phyloP scores from a whole-genome alignment of 225 moss, liverwort and hornwort genomes.

The Thuidium tamariscinum region DNA sequence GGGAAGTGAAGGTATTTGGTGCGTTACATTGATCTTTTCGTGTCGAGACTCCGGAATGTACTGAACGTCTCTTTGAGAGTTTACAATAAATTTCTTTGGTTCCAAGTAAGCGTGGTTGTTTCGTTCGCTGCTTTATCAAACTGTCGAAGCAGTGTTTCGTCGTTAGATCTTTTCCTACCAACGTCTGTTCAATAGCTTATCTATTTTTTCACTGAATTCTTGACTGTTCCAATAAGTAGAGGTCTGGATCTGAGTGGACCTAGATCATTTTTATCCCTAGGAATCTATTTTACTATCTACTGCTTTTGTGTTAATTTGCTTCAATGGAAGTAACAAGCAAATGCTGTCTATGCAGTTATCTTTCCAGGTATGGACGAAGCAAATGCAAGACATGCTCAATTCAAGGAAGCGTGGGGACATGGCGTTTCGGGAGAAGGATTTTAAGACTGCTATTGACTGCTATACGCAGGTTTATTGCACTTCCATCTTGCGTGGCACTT shows the following conservation, averaged over 20 bases:
- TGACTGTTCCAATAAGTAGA: not conserved
- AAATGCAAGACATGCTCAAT: conserved; percentile 51
- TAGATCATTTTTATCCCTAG: not conserved
- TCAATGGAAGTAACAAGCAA: not conserved
- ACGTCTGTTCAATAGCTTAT: not conserved
- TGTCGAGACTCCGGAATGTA: too few relatives aligned
- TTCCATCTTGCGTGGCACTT: not conserved
- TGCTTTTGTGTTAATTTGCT: not conserved
- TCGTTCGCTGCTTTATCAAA: not conserved
- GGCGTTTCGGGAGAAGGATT: conserved; percentile 44
- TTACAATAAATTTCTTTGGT: not conserved
- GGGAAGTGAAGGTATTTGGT: not conserved
- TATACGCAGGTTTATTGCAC: conserved; percentile 20
- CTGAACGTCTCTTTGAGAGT: not conserved
- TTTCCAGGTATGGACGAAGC: conserved; percentile 56
- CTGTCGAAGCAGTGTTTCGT: not conserved
- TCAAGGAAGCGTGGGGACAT: conserved; percentile 38
- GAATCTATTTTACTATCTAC: not conserved
- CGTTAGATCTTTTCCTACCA: too few relatives aligned
- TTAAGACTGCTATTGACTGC: conserved; percentile 44
- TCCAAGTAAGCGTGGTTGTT: not conserved
- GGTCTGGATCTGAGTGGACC: not conserved
- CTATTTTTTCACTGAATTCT: too few relatives aligned
- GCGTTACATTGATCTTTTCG: not conserved
- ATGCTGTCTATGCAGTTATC: conserved; percentile 22